Evolutionary conservation across 441 rosid species (phyloP).

Genomic region (Syzygium malaccense): DNA sequence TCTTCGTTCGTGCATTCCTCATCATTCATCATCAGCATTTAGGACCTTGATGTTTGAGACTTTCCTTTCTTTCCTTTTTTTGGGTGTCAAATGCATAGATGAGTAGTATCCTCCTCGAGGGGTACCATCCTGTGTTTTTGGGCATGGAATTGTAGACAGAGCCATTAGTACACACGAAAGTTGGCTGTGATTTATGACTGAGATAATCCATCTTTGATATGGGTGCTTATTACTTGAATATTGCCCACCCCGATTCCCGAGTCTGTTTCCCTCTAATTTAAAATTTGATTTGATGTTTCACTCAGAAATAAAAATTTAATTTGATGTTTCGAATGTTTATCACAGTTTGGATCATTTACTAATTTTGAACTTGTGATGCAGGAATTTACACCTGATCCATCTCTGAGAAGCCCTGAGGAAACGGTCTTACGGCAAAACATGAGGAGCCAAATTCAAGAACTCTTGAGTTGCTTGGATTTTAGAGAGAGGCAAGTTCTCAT

Average conservation of each 20-base stretch:
- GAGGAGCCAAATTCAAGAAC: conserved; percentile 36
- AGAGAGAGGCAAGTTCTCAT: conserved; percentile 64
- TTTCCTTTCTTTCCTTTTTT: background rate
- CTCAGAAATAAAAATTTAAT: background rate
- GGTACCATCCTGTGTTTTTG: background rate
- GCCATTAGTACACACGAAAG: background rate
- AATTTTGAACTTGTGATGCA: conserved; percentile 14
- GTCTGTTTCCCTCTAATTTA: background rate
- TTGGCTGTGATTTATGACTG: background rate
- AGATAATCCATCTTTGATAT: background rate
- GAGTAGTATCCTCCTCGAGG: background rate
- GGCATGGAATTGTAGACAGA: background rate
- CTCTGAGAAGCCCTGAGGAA: conserved; percentile 40
- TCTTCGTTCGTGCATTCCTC: background rate
- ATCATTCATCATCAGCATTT: background rate
- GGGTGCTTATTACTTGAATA: background rate
- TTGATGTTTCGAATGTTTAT: background rate
- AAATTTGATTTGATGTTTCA: background rate
- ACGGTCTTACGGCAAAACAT: conserved; percentile 47
- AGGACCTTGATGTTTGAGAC: background rate
- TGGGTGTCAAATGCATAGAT: background rate
- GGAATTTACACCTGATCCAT: conserved; percentile 53
- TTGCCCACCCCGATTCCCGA: background rate
- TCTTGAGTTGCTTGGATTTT: conserved; percentile 48
- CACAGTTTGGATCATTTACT: background rate